Evolutionary conservation across 106 monocot genomes (phyloP), one percentile per base, ranked within the genome.

Genomic region (Dioscorea alata): DNA sequence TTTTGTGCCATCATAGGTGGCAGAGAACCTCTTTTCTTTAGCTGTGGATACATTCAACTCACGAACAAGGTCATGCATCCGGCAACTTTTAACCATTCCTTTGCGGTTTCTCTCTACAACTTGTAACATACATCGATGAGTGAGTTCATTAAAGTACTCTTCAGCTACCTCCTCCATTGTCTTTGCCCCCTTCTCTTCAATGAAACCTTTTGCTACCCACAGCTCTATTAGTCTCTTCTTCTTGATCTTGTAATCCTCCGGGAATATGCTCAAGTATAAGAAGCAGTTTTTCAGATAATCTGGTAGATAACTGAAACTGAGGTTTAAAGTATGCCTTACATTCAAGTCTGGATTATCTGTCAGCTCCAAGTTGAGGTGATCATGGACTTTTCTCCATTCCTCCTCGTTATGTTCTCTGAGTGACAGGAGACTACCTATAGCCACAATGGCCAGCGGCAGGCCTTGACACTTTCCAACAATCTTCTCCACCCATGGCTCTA

Each of bases 121-220:
- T 65, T 66, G 77, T 16, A 82, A 34, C 69, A 78, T 69, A 60
- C 78, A 77, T 58, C 73, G 66, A 23, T 73, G 32, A 17, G 66
- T 57, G 9, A 82, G 73, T 33, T 77, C 68, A 13, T 69, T 72
- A 12, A 82, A 62, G 51, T 59, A 82, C 7, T 73, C 77, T 50
- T 69, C 77, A 17, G 76, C 68, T 23, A 69, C 68, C 31, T 73
- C 81, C 50, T 82, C 81, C 63, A 73, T 15, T 48, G 73, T 72
- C 13, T 32, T 77, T 17, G 12, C 1, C 7, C 57, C 65, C 33
- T 32, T 66, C 22, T 19, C 35, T 31, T 61, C 60, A 32, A 76
- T 23, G 32, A 81, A 63, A 0, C 75, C 80, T 70, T 81, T 74
- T 20, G 82, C 73, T 5, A 83, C 76, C 82, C 82, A 83, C 5